phyloP scores from a whole-genome alignment of 2,329 filamentous ascomycete species.

The Cladobotryum protrusum region DNA sequence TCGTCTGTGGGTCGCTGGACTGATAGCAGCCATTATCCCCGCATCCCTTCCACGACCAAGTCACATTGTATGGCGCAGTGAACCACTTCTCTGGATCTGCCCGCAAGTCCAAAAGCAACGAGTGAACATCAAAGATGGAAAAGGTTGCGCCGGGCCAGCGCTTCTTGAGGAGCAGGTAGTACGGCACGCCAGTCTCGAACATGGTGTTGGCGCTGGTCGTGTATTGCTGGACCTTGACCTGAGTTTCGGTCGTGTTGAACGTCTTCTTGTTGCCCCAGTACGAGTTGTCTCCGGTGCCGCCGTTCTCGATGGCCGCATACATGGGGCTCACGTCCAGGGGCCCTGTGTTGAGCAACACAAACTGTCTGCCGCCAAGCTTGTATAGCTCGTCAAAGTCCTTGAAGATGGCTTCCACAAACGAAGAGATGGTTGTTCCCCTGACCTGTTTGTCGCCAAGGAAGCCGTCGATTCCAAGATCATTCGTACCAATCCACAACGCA shows the following conservation, averaged over 20 bases:
- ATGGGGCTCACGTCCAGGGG: slow-evolving; percentile 63
- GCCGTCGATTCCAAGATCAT: slow-evolving; percentile 62
- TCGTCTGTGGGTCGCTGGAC: slow-evolving; percentile 32
- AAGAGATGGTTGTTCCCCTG: slow-evolving; percentile 51
- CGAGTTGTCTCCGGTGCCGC: slow-evolving; percentile 16
- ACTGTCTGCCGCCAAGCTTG: slow-evolving; percentile 58
- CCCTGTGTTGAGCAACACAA: slow-evolving; percentile 64
- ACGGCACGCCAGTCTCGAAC: slow-evolving; percentile 44
- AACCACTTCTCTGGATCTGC: slow-evolving; percentile 55
- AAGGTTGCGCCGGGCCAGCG: slow-evolving; percentile 55
- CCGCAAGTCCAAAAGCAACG: slow-evolving; percentile 59
- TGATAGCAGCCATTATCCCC: slow-evolving; percentile 6
- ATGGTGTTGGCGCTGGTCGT: slow-evolving; percentile 43
- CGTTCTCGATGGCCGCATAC: slow-evolving; percentile 40
- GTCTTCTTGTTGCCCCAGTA: slow-evolving; percentile 42
- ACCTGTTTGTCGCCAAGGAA: slow-evolving; percentile 62
- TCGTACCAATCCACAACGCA: slow-evolving; percentile 74
- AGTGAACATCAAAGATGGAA: slow-evolving; percentile 62
- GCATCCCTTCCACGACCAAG: slow-evolving; percentile 6
- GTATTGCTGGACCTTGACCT: slow-evolving; percentile 41
- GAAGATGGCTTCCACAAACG: slow-evolving; percentile 66
- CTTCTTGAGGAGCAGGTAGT: slow-evolving; percentile 35
- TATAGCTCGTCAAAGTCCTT: slow-evolving; percentile 57
- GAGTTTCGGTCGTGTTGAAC: slow-evolving; percentile 42
- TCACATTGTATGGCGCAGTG: slow-evolving; percentile 51